Evolutionary conservation across 805 yeast species (phyloP).

Genomic region (Limtongia smithiae): DNA sequence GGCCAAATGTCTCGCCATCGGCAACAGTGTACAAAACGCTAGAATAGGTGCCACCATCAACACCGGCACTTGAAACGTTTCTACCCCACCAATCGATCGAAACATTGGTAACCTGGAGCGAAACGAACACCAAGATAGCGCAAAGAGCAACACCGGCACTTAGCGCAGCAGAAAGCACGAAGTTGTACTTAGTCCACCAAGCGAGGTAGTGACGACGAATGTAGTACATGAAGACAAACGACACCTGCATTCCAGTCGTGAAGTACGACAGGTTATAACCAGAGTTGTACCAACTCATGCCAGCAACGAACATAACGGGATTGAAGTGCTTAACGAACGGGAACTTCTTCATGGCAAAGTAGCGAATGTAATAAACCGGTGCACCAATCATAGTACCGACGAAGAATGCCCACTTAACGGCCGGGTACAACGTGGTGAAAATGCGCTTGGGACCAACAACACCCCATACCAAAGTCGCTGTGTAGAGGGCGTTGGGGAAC

Average conservation of each 20-base stretch:
- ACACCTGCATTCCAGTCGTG: conserved; percentile 23
- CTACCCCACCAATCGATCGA: conserved; percentile 67
- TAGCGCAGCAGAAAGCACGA: conserved; percentile 54
- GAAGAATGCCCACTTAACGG: conserved; percentile 27
- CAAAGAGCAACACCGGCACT: conserved; percentile 63
- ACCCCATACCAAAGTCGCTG: conserved; percentile 57
- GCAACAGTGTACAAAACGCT: not conserved
- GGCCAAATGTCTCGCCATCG: conserved; percentile 31
- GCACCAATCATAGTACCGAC: conserved; percentile 23
- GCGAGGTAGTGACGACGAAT: conserved; percentile 48
- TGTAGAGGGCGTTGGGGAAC: conserved; percentile 42
- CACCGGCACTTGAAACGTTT: conserved; percentile 33
- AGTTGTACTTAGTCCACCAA: conserved; percentile 56
- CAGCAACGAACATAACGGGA: conserved; percentile 19
- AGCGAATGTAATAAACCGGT: conserved; percentile 13
- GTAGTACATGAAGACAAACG: conserved; percentile 41
- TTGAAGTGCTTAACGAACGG: conserved; percentile 16
- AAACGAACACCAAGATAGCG: conserved; percentile 55
- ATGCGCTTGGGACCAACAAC: conserved; percentile 55
- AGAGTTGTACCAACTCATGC: conserved; percentile 13
- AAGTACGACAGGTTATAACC: conserved; percentile 23
- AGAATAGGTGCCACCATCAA: conserved; percentile 26
- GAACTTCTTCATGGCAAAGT: conserved; percentile 1
- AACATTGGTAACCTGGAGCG: conserved; percentile 45
- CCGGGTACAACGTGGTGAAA: conserved; percentile 28